Evolutionary conservation across 148 eudicot species (phyloP).

Genomic region (Vaccinium myrtillus): DNA sequence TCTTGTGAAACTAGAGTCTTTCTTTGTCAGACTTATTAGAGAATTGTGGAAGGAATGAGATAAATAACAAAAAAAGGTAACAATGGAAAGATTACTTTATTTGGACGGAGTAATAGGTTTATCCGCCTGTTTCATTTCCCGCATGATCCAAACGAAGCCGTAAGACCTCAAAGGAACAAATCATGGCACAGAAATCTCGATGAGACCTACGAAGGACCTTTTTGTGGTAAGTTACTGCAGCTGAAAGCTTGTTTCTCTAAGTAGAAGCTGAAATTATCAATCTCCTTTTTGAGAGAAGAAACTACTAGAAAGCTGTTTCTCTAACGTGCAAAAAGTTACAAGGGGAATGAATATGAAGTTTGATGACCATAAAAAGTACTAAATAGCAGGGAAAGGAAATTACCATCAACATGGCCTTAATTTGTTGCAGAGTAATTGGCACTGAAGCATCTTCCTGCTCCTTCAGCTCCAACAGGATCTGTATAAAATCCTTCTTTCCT

Average conservation of each 20-base stretch:
- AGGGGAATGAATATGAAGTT: neutral
- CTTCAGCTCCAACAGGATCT: slow-evolving; percentile 32
- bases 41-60: neutral
- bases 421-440: slow-evolving; percentile 27
- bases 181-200: neutral
- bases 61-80: neutral
- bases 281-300: neutral
- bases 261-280: neutral
- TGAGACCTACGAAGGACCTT: neutral
- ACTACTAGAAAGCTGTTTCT: neutral
- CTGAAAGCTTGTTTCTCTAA: neutral
- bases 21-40: neutral
- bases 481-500: slow-evolving; percentile 35
- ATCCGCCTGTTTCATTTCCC: neutral
- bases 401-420: slow-evolving; percentile 47
- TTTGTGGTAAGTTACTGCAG: neutral
- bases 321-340: neutral
- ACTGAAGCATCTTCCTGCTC: slow-evolving; percentile 18
- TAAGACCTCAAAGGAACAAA: neutral
- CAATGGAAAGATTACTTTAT: neutral
- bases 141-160: neutral
- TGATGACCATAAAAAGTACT: neutral
- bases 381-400: neutral
- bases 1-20: neutral
- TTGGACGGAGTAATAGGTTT: neutral